Evolutionary conservation across 257 asterid genomes (phyloP).

Genomic region (Nicotiana knightiana): DNA sequence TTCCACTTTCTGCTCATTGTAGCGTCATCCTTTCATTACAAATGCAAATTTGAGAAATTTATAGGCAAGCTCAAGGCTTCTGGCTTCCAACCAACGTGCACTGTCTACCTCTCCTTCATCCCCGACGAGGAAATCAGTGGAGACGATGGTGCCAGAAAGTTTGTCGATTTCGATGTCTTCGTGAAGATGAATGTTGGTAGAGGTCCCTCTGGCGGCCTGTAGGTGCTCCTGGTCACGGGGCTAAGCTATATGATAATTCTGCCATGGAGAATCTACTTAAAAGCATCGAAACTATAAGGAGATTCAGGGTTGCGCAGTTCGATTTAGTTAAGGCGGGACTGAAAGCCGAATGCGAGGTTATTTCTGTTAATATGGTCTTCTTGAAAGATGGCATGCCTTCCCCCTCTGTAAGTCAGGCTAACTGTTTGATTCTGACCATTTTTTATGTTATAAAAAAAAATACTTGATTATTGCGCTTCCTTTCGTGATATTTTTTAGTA

Average conservation of each 20-base stretch:
- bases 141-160: constrained; percentile 69
- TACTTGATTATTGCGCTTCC: neutral
- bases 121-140: constrained; percentile 99
- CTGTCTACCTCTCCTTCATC: constrained; percentile 72
- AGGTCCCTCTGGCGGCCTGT: constrained; percentile 82
- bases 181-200: constrained; percentile 85
- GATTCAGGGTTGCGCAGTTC: constrained; percentile 81
- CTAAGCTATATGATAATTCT: constrained; percentile 83
- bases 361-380: constrained; percentile 84
- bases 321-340: constrained; percentile 79
- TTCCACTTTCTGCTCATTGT: too few relatives aligned
- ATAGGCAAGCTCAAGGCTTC: constrained; percentile 48
- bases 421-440: neutral
- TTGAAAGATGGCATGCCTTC: constrained; percentile 91
- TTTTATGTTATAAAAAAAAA: neutral
- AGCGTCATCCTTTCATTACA: too few relatives aligned
- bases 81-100: constrained; percentile 61
- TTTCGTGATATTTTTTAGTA: neutral
- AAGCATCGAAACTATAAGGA: constrained; percentile 74
- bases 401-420: constrained; percentile 39
- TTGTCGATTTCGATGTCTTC: constrained; percentile 61
- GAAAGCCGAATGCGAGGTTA: constrained; percentile 80
- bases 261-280: constrained; percentile 90
- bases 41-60: too few relatives aligned
- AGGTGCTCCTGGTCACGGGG: constrained; percentile 96